These are phyloP conservation scores for Cadophora sp. DNA, from an alignment of 2,329 filamentous ascomycete species.

Conservation along the genomic window DNA sequence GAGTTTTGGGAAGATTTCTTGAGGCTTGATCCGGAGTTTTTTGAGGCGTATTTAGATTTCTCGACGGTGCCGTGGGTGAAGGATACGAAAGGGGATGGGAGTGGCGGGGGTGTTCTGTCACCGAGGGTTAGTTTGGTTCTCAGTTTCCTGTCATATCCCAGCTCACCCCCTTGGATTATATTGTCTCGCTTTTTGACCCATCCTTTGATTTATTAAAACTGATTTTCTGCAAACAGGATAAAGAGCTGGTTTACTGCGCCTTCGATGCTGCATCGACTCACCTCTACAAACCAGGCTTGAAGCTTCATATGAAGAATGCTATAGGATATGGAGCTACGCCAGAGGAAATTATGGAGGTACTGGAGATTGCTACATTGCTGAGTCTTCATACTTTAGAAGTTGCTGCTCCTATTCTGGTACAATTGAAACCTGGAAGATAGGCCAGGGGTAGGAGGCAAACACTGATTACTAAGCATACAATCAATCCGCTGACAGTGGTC, in stretches of 20 bases:
- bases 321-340: slow-evolving; percentile 52
- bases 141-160: neutral
- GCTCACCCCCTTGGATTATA: too few relatives aligned
- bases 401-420: slow-evolving; percentile 16
- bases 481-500: neutral
- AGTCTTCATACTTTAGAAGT: slow-evolving; percentile 24
- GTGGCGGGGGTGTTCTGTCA: slow-evolving; percentile 11
- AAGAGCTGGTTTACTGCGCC: slow-evolving; percentile 56
- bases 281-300: slow-evolving; percentile 53
- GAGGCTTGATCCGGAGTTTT: slow-evolving; percentile 53
- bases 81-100: slow-evolving; percentile 28
- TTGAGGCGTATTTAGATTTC: slow-evolving; percentile 54
- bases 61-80: slow-evolving; percentile 51
- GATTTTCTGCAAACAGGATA: slow-evolving; percentile 41
- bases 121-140: slow-evolving; percentile 5
- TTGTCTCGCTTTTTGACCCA: too few relatives aligned
- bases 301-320: slow-evolving; percentile 56
- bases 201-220: too few relatives aligned
- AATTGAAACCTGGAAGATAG: slow-evolving; percentile 1
- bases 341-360: slow-evolving; percentile 55
- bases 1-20: slow-evolving; percentile 53
- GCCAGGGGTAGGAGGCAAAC: neutral
- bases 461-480: neutral
- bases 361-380: slow-evolving; percentile 49
- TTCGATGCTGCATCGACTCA: slow-evolving; percentile 56